Evolutionary conservation across 2,329 filamentous ascomycete species (phyloP).

Genomic region (Lecanicillium sp.): DNA sequence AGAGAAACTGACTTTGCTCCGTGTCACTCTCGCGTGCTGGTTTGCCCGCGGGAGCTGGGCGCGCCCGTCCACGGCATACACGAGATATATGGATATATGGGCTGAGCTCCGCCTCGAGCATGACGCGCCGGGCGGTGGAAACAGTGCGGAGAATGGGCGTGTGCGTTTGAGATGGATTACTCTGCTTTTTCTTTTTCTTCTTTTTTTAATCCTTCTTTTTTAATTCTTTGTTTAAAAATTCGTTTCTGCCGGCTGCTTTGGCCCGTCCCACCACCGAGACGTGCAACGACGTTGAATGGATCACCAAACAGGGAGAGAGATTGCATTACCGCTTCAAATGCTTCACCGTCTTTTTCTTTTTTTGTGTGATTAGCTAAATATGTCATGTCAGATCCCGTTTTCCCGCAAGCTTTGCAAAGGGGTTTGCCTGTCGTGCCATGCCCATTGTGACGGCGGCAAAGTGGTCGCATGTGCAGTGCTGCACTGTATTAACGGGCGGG

Average conservation of each 20-base stretch:
- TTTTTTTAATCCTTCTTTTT: neutral
- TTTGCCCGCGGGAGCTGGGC: too few species aligned
- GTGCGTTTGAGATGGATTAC: neutral
- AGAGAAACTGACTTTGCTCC: too few species aligned
- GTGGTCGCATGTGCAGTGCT: neutral
- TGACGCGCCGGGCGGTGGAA: neutral
- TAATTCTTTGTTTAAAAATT: neutral
- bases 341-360: conserved; percentile 7
- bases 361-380: too few species aligned
- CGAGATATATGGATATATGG: too few species aligned
- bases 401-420: neutral
- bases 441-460: neutral
- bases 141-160: conserved; percentile 8
- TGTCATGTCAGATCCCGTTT: neutral
- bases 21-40: too few species aligned
- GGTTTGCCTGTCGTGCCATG: conserved; percentile 1
- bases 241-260: too few species aligned
- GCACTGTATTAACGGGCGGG: neutral
- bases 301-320: too few species aligned
- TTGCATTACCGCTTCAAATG: too few species aligned
- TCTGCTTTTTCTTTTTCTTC: neutral
- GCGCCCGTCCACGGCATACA: conserved; percentile 3
- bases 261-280: neutral
- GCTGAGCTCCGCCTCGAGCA: conserved; percentile 2
- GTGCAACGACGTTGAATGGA: neutral